Conservation (phyloP, 78 protist genomes). For the Dictyostelium discoideum region DNA sequence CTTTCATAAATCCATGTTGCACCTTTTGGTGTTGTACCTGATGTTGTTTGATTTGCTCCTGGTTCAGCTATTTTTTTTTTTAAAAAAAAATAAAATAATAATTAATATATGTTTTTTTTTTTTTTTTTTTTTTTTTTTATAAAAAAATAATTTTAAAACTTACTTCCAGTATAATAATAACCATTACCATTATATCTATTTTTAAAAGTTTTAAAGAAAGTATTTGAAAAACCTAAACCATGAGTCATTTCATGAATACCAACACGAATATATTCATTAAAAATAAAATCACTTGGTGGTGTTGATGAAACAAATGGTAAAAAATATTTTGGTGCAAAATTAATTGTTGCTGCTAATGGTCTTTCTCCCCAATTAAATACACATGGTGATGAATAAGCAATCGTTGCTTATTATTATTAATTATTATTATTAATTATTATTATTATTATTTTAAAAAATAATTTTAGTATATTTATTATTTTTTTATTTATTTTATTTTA, state of each 20-base stretch:
- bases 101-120: not conserved
- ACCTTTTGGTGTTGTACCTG: conserved; percentile 49
- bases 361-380: not conserved
- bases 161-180: not conserved
- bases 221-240: conserved; percentile 47
- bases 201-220: not conserved
- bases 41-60: not conserved
- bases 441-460: no score
- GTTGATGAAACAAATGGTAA: not conserved
- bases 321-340: conserved; percentile 37
- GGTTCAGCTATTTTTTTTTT: not conserved
- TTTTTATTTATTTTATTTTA: no score
- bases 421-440: no score
- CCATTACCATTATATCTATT: not conserved
- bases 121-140: not conserved
- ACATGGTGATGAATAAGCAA: conserved; percentile 26
- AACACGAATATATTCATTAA: conserved; percentile 50
- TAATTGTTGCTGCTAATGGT: conserved; percentile 33
- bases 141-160: not conserved
- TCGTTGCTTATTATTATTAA: not conserved
- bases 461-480: no score
- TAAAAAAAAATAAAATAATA: not conserved
- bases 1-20: not conserved
- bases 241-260: conserved; percentile 72
- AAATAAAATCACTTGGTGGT: not conserved